A percentile compares a stretch with the other conserved stretches of the same genome.
Evolutionary conservation across 140 eudicot genomes (phyloP).

Genomic region (Erigeron philadelphicus): DNA sequence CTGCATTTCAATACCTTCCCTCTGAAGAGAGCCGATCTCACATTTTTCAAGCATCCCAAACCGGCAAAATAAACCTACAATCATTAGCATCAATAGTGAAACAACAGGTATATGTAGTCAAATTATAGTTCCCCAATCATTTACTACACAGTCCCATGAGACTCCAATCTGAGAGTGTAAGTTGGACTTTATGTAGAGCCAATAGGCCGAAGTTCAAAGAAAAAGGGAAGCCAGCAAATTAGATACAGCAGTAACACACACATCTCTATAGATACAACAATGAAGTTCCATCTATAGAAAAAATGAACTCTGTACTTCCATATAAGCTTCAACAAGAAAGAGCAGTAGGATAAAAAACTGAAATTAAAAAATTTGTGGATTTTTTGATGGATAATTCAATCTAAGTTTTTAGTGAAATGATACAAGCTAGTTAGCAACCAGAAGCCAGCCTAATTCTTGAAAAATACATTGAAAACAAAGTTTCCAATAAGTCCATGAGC

Average conservation of each 20-base stretch:
- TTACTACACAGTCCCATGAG: constrained; percentile 16
- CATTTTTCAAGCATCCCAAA: constrained; percentile 85
- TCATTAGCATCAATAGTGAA: constrained; percentile 22
- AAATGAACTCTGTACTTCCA: background rate
- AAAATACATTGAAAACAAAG: too few relatives aligned
- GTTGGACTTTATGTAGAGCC: constrained; percentile 5
- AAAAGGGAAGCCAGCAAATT: background rate
- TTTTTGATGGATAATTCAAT: background rate
- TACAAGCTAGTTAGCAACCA: background rate
- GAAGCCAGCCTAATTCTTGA: background rate
- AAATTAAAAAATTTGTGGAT: background rate
- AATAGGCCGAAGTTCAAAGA: constrained; percentile 11
- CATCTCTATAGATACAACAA: background rate
- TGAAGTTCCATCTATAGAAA: background rate
- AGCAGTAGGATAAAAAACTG: background rate
- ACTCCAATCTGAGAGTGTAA: constrained; percentile 4
- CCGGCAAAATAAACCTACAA: constrained; percentile 98
- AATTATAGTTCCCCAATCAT: constrained; percentile 13
- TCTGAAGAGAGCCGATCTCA: constrained; percentile 92
- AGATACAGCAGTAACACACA: constrained; percentile 15
- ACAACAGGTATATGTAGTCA: constrained; percentile 6
- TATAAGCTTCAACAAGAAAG: background rate
- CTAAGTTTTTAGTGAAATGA: too few relatives aligned
- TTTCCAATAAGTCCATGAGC: too few relatives aligned
- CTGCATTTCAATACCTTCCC: constrained; percentile 90